Evolutionary conservation across 2,329 filamentous ascomycete species (phyloP).

Genomic region (Cytospora leucostoma): DNA sequence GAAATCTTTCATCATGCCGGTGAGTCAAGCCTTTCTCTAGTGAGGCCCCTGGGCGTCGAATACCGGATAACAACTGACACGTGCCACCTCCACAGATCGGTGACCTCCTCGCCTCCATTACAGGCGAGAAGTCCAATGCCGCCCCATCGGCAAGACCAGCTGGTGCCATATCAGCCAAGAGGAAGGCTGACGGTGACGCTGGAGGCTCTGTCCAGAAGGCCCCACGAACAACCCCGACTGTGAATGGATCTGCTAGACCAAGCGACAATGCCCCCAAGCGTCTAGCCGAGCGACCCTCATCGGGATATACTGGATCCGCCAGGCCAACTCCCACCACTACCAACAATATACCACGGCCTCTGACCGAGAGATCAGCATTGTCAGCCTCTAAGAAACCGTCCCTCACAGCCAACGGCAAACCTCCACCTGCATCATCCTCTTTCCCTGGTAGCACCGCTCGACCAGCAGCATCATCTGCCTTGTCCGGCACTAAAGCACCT

Average conservation of each 20-base stretch:
- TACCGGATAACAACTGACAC: conserved; percentile 18
- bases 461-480: conserved; percentile 6
- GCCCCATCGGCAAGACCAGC: conserved; percentile 23
- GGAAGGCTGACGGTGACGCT: conserved; percentile 59
- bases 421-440: conserved; percentile 22
- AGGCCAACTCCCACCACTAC: conserved; percentile 30
- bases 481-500: conserved; percentile 4
- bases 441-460: conserved; percentile 12
- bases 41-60: conserved; percentile 8
- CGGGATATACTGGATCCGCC: conserved; percentile 28
- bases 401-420: conserved; percentile 13
- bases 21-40: conserved; percentile 32
- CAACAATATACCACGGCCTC: conserved; percentile 30
- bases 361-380: conserved; percentile 27
- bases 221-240: conserved; percentile 38
- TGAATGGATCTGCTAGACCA: conserved; percentile 31
- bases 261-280: conserved; percentile 32
- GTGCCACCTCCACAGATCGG: conserved; percentile 45
- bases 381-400: conserved; percentile 25
- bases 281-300: conserved; percentile 23
- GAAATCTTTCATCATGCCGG: conserved; percentile 40
- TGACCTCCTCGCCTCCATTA: conserved; percentile 63
- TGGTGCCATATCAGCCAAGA: conserved; percentile 44
- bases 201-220: conserved; percentile 45
- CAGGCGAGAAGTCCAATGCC: conserved; percentile 50